A percentile compares a stretch with the other conserved stretches of the same genome.
Conservation (phyloP, 2,329 filamentous ascomycete genomes). For the Zasmidium cellare region DNA sequence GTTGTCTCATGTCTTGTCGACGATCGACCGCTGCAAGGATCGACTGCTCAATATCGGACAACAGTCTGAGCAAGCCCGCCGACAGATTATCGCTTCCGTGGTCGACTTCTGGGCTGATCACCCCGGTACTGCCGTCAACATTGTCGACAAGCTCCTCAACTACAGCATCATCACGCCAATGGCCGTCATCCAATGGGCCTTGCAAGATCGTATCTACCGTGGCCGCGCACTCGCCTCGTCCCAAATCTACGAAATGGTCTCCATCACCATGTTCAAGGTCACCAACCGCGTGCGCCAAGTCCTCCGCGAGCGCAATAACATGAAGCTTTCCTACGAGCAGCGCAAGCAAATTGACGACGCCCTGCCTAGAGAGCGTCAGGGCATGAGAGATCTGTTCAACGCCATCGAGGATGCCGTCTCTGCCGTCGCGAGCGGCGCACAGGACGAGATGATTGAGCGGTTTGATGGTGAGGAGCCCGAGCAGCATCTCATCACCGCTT, state of each 20-base stretch:
- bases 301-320: conserved; percentile 61
- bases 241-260: conserved; percentile 86
- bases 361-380: conserved; percentile 66
- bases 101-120: conserved; percentile 93
- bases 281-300: conserved; percentile 83
- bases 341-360: conserved; percentile 64
- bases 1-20: conserved; percentile 90
- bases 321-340: conserved; percentile 58
- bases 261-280: conserved; percentile 86
- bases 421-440: conserved; percentile 70
- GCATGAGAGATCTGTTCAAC: conserved; percentile 77
- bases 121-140: conserved; percentile 85
- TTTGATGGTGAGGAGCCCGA: conserved; percentile 59
- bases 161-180: conserved; percentile 89
- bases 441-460: conserved; percentile 73
- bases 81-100: conserved; percentile 87
- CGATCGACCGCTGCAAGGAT: conserved; percentile 92
- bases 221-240: conserved; percentile 64
- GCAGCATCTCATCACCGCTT: conserved; percentile 68
- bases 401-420: conserved; percentile 76
- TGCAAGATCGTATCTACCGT: conserved; percentile 62
- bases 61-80: conserved; percentile 71
- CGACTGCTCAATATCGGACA: conserved; percentile 77
- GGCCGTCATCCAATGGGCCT: conserved; percentile 86
- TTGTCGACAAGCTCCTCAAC: conserved; percentile 95